phyloP scores from a whole-genome alignment of 2,329 filamentous ascomycete genomes.

The Cytospora leucostoma region DNA sequence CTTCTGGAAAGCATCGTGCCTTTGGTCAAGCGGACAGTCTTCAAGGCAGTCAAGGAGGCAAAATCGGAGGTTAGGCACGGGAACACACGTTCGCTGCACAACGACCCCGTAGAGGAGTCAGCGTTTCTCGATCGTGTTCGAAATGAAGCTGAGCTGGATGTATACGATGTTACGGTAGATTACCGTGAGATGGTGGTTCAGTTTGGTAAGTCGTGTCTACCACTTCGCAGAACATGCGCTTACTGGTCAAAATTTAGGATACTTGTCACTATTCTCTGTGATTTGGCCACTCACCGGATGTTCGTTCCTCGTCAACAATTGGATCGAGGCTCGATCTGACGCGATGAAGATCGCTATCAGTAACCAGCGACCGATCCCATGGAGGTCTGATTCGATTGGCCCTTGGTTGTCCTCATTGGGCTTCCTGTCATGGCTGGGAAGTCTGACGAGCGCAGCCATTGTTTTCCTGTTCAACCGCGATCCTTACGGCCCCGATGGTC shows the following conservation, averaged over 20 bases:
- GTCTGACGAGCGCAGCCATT: slow-evolving; percentile 81
- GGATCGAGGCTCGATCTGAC: slow-evolving; percentile 90
- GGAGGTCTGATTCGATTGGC: slow-evolving; percentile 89
- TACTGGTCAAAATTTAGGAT: slow-evolving; percentile 54
- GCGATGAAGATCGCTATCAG: slow-evolving; percentile 91
- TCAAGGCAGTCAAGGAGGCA: slow-evolving; percentile 77
- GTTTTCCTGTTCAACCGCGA: slow-evolving; percentile 84
- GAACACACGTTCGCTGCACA: slow-evolving; percentile 46
- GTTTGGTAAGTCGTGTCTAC: slow-evolving; percentile 51
- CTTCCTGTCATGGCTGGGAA: slow-evolving; percentile 93
- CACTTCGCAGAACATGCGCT: slow-evolving; percentile 18
- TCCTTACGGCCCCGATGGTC: slow-evolving; percentile 64
- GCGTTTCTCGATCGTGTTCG: slow-evolving; percentile 80
- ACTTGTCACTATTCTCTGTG: slow-evolving; percentile 86
- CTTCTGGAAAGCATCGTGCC: slow-evolving; percentile 83
- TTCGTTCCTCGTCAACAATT: slow-evolving; percentile 92
- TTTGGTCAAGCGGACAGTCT: slow-evolving; percentile 76
- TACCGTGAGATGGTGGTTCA: slow-evolving; percentile 93
- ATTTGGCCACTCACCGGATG: slow-evolving; percentile 92
- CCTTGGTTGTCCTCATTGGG: slow-evolving; percentile 85
- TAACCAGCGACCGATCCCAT: slow-evolving; percentile 85
- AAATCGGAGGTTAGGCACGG: slow-evolving; percentile 61
- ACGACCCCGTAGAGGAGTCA: slow-evolving; percentile 76
- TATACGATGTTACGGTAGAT: slow-evolving; percentile 88
- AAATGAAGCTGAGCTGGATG: slow-evolving; percentile 76